Evolutionary conservation across 2,329 filamentous ascomycete species (phyloP).

Genomic region (Fulvia fulva): DNA sequence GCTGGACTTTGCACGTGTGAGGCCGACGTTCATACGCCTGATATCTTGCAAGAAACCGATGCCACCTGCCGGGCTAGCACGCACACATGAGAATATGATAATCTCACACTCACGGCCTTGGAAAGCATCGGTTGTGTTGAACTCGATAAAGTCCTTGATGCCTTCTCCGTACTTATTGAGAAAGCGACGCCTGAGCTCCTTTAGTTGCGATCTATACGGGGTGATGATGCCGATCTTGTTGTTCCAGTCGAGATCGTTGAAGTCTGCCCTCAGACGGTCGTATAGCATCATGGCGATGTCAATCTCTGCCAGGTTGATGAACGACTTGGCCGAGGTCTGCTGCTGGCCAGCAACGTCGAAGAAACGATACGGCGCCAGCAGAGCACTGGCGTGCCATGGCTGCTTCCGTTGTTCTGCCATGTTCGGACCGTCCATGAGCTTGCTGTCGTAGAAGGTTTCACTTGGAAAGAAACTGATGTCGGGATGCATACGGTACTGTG

Average conservation of each 20-base stretch:
- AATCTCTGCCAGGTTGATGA: constrained; percentile 84
- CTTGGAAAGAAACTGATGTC: constrained; percentile 92
- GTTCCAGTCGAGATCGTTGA: constrained; percentile 40
- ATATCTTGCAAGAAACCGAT: constrained; percentile 99
- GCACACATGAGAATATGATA: constrained; percentile 98
- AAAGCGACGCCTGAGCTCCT: constrained; percentile 74
- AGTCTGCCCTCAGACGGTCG: constrained; percentile 71
- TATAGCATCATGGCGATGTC: constrained; percentile 84
- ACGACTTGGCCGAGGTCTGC: constrained; percentile 71
- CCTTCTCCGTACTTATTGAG: constrained; percentile 64
- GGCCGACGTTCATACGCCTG: constrained; percentile 96
- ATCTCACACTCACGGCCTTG: constrained; percentile 95
- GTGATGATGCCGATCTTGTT: constrained; percentile 97
- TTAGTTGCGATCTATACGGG: constrained; percentile 91
- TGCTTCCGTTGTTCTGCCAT: constrained; percentile 65
- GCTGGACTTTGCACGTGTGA: constrained; percentile 93
- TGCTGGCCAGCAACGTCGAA: constrained; percentile 93
- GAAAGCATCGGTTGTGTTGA: constrained; percentile 98
- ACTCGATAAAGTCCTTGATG: constrained; percentile 79
- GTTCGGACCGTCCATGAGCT: constrained; percentile 70
- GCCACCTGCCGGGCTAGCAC: constrained; percentile 84
- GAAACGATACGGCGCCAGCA: constrained; percentile 92
- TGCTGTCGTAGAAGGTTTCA: constrained; percentile 84
- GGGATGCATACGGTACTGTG: constrained; percentile 98
- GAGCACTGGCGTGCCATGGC: constrained; percentile 77